Conservation (phyloP, 768 basidiomycete species). For the Psilocybe tampanensis region DNA sequence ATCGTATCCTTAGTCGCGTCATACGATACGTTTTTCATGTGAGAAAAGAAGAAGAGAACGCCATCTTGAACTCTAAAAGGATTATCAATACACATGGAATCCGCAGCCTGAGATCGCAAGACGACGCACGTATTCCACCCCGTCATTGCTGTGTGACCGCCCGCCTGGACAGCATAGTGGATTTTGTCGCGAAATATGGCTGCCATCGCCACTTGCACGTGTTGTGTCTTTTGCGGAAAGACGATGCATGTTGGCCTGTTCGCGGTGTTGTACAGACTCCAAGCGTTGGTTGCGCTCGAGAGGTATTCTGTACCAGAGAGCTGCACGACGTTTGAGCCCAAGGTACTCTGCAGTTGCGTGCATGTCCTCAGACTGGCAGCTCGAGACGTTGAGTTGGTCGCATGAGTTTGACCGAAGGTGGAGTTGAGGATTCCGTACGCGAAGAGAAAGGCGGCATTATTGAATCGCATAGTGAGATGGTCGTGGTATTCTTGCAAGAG, state of each 20-base stretch:
- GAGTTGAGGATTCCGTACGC: slow-evolving; percentile 12
- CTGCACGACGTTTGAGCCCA: slow-evolving; percentile 28
- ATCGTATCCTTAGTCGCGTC: slow-evolving; percentile 36
- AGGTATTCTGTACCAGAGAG: slow-evolving; percentile 21
- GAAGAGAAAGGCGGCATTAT: slow-evolving; percentile 13
- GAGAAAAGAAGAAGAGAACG: slow-evolving; percentile 38
- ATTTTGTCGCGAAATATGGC: slow-evolving; percentile 35
- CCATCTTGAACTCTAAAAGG: slow-evolving; percentile 36
- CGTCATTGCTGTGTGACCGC: slow-evolving; percentile 43
- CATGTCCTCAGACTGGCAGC: slow-evolving; percentile 20
- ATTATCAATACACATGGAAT: slow-evolving; percentile 8
- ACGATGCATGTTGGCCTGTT: slow-evolving; percentile 38
- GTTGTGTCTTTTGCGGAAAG: slow-evolving; percentile 28
- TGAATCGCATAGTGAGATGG: slow-evolving; percentile 20
- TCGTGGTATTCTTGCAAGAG: slow-evolving; percentile 15
- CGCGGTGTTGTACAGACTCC: slow-evolving; percentile 38
- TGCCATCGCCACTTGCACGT: slow-evolving; percentile 41
- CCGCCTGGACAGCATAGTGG: slow-evolving; percentile 44
- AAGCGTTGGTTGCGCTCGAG: slow-evolving; percentile 23
- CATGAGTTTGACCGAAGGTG: slow-evolving; percentile 10
- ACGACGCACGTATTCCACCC: slow-evolving; percentile 44
- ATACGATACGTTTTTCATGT: slow-evolving; percentile 42
- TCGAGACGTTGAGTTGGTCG: slow-evolving; percentile 7
- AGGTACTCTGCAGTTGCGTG: slow-evolving; percentile 18
- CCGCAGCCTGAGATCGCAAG: slow-evolving; percentile 1